These are phyloP conservation scores for Tetrapyrgos nigripes DNA, from an alignment of 1,284 basidiomycete genomes.

Conservation along the genomic window DNA sequence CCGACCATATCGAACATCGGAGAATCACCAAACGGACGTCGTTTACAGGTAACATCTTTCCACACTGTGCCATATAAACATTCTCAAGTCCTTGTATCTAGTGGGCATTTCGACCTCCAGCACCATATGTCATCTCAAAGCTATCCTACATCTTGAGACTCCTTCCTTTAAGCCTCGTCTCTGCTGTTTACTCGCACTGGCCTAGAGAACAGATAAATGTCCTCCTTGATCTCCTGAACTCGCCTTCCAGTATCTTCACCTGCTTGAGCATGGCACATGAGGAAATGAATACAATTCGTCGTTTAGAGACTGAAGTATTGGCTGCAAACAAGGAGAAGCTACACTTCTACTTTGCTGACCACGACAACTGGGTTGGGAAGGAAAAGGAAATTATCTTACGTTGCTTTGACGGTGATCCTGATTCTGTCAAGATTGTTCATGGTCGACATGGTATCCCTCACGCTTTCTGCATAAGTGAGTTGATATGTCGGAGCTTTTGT, in stretches of 20 bases:
- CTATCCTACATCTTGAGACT: conserved; percentile 30
- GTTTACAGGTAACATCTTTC: conserved; percentile 48
- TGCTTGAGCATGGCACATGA: conserved; percentile 63
- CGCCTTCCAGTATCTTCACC: conserved; percentile 51
- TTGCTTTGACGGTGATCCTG: conserved; percentile 39
- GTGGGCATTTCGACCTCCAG: conserved; percentile 55
- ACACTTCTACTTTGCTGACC: conserved; percentile 59
- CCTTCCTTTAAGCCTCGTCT: conserved; percentile 34
- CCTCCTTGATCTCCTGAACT: conserved; percentile 53
- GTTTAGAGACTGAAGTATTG: conserved; percentile 51
- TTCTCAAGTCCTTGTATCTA: conserved; percentile 34
- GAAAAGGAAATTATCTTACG: conserved; percentile 48
- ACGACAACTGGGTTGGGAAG: conserved; percentile 66
- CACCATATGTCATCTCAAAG: conserved; percentile 48
- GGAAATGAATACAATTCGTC: conserved; percentile 63
- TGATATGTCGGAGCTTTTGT: background rate
- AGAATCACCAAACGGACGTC: conserved; percentile 59
- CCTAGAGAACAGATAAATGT: conserved; percentile 53
- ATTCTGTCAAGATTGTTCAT: conserved; percentile 46
- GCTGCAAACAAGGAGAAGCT: conserved; percentile 44
- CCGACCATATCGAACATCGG: conserved; percentile 63
- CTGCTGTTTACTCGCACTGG: conserved; percentile 46
- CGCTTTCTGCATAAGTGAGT: conserved; percentile 69
- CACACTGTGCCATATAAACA: conserved; percentile 10
- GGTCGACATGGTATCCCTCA: conserved; percentile 57